Base-by-base conservation (phyloP, 192 early-diverging fungal species). In the Kickxella alabastrina region DNA sequence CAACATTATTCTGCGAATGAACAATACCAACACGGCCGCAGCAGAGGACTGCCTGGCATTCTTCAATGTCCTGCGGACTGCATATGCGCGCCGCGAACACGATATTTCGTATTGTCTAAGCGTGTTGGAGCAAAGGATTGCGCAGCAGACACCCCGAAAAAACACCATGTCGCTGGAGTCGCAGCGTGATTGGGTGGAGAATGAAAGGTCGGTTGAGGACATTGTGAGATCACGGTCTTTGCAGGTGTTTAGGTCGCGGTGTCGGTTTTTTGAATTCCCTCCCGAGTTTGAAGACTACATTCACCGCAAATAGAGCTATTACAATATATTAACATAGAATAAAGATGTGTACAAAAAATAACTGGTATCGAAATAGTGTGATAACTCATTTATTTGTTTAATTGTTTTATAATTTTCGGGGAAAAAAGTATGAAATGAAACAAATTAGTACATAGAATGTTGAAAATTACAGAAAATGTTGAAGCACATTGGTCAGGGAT, bases 1-100 rank as follows among this genome's bases (percentile, higher is more conserved):
- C 65, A 90, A 87, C 63, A 88, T 90, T 32, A 86, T 88, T 54
- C 70, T 87, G 26, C 77, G 84, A 18, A 68, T 90, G 52, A 90
- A 90, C 66, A 76, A 69, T 25, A 87, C 86, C n/a, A 75, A 87
- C 59, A 86, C 84, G 3, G 79, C 83, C 15, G 78, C 79, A 1
- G 75, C 65, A 36, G 57, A 63, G 36, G 80, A 80, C 10, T 90
- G 88, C 43, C 56, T 66, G 22, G 79, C 69, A 21, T 77, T 90
- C 23, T 88, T 90, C 31, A 80, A 75, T 19, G 69, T 83, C 24
- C 66, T 90, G 35, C 65, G 83, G 15, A 65, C 71, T 1, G 85
- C 88, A 10, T 90, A 88, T 54, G 40, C 53, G 29, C 78, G 82
- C 52, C 72, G 88, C 9, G 86, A 85, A 49, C 63, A 81, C 19